Conservation (phyloP, 2,329 filamentous ascomycete species). For the Neonectria magnoliae region DNA sequence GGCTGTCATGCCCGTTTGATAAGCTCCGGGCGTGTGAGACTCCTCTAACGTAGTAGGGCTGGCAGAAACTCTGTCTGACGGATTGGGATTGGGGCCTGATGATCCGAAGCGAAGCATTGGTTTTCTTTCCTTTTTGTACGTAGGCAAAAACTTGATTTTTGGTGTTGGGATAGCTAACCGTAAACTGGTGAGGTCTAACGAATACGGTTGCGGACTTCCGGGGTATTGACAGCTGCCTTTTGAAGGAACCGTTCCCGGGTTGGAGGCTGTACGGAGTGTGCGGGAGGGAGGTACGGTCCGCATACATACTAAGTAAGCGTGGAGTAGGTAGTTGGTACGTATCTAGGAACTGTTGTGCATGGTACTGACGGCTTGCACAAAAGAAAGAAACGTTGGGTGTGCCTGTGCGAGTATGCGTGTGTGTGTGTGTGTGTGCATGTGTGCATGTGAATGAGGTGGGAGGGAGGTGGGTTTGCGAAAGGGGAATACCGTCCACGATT, state of each 20-base stretch:
- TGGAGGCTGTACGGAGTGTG: background rate
- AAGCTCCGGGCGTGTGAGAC: slow-evolving; percentile 22
- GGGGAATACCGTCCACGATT: slow-evolving; percentile 6
- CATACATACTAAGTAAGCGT: background rate
- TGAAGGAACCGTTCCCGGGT: background rate
- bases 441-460: background rate
- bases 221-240: background rate
- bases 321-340: background rate
- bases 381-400: slow-evolving; percentile 8
- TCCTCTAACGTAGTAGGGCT: slow-evolving; percentile 8
- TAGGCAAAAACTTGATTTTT: background rate
- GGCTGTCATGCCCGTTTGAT: slow-evolving; percentile 14
- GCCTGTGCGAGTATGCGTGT: background rate
- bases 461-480: slow-evolving; percentile 1
- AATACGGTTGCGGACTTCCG: background rate
- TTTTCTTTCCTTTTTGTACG: slow-evolving; percentile 14
- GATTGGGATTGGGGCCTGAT: slow-evolving; percentile 27
- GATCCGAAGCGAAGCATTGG: slow-evolving; percentile 26
- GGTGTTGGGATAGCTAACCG: background rate
- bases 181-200: background rate
- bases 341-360: background rate
- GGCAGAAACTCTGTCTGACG: slow-evolving; percentile 1
- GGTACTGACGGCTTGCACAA: slow-evolving; percentile 18
- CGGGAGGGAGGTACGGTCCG: background rate
- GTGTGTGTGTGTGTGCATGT: too few species aligned